A percentile compares a stretch with the other conserved stretches of the same genome.
phyloP scores from a whole-genome alignment of 164 flowering plant genomes.

The Dillenia suffruticosa region DNA sequence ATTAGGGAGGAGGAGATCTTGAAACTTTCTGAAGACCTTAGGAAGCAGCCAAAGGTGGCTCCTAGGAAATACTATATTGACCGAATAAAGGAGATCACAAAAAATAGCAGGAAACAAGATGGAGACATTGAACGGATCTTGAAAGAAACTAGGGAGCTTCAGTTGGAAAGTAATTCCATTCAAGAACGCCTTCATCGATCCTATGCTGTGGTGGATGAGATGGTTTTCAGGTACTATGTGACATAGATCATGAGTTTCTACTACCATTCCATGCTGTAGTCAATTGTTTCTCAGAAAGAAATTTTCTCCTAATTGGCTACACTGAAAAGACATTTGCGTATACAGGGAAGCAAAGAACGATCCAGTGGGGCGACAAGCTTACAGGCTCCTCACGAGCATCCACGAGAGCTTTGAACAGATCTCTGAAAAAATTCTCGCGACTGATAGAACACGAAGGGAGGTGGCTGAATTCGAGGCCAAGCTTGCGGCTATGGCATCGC shows the following conservation, averaged over 20 bases:
- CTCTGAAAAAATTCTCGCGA: constrained; percentile 55
- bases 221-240: constrained; percentile 51
- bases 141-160: constrained; percentile 76
- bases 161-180: constrained; percentile 69
- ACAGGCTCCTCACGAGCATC: constrained; percentile 60
- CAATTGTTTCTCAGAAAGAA: not conserved
- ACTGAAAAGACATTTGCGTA: not conserved
- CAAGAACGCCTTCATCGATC: constrained; percentile 81
- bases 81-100: constrained; percentile 72
- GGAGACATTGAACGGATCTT: constrained; percentile 67
- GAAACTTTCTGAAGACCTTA: constrained; percentile 48
- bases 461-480: constrained; percentile 63
- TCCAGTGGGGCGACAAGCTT: constrained; percentile 58
- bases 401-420: constrained; percentile 72
- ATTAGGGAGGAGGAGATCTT: constrained; percentile 56
- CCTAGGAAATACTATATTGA: constrained; percentile 62
- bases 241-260: not conserved
- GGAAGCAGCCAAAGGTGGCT: constrained; percentile 54
- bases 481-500: constrained; percentile 43
- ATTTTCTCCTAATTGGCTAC: no score
- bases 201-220: constrained; percentile 71
- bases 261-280: not conserved
- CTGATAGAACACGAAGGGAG: constrained; percentile 64
- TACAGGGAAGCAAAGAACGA: constrained; percentile 85
- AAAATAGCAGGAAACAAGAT: constrained; percentile 83